These are phyloP conservation scores for Apiotrichum gracile DNA, from an alignment of 1,284 basidiomycete genomes.

Conservation along the genomic window DNA sequence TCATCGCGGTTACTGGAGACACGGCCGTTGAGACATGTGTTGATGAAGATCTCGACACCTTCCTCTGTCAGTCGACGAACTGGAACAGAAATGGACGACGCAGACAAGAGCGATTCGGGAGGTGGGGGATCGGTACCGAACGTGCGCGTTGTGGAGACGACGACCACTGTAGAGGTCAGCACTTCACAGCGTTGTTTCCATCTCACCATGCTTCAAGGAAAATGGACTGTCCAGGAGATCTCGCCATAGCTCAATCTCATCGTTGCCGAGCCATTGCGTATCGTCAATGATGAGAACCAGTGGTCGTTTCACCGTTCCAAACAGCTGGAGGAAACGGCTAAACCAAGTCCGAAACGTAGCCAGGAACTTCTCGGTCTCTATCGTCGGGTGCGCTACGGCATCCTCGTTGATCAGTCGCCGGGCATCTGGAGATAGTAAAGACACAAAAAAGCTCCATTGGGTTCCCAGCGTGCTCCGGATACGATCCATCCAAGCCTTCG, in stretches of 20 bases:
- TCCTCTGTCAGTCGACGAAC: constrained; percentile 24
- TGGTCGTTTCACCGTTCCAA: constrained; percentile 30
- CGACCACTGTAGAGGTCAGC: constrained; percentile 13
- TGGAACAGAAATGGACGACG: constrained; percentile 5
- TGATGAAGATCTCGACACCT: constrained; percentile 18
- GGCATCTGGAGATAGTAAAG: constrained; percentile 27
- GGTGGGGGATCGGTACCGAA: not conserved
- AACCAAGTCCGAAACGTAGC: constrained; percentile 28
- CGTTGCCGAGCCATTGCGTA: constrained; percentile 35
- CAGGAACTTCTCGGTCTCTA: constrained; percentile 28
- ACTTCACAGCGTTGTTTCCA: no score
- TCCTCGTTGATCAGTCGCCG: constrained; percentile 22
- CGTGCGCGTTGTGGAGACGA: constrained; percentile 20
- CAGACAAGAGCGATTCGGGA: not conserved
- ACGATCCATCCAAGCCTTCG: constrained; percentile 23
- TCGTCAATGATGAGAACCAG: constrained; percentile 41
- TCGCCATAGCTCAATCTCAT: constrained; percentile 26
- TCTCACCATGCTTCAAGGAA: not conserved
- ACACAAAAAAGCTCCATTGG: constrained; percentile 29
- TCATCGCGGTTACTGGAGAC: constrained; percentile 11
- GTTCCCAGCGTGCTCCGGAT: constrained; percentile 26
- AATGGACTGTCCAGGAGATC: not conserved
- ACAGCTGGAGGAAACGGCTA: constrained; percentile 33
- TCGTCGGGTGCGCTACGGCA: not conserved
- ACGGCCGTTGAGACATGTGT: constrained; percentile 20